Conservation (phyloP, 2,329 filamentous ascomycete genomes). For the Aspergillus glaucus region DNA sequence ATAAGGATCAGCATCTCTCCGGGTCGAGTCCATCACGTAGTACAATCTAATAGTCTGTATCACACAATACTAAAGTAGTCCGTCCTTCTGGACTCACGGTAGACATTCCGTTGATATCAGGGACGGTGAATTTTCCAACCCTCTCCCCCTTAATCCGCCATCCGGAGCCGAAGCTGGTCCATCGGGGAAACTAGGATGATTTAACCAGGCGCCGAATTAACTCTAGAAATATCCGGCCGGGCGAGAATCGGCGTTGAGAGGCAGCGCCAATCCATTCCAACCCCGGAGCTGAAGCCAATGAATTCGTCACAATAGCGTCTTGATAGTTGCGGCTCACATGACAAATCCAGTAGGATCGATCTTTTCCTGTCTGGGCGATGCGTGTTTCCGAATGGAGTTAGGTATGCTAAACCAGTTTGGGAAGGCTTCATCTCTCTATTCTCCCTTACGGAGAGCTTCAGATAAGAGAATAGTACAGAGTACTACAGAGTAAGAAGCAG, state of each 20-base stretch:
- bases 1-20: background rate
- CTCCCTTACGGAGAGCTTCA: too few relatives aligned
- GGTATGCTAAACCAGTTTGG: background rate
- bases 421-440: background rate
- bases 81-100: background rate
- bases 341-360: constrained; percentile 12
- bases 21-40: background rate
- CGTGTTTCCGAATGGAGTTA: constrained; percentile 13
- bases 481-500: too few relatives aligned
- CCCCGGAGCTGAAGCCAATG: background rate
- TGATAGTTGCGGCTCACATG: constrained; percentile 2
- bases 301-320: background rate
- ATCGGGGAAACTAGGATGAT: background rate
- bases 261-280: background rate
- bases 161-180: background rate
- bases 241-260: background rate
- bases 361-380: constrained; percentile 10
- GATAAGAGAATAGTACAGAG: too few relatives aligned
- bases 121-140: background rate
- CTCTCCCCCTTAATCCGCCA: background rate
- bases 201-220: background rate
- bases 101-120: background rate
- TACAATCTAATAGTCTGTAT: background rate
- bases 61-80: background rate
- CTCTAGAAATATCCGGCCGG: background rate